A percentile compares a stretch with the other conserved stretches of the same genome.
phyloP scores from a whole-genome alignment of 805 yeast species.

The Metschnikowia sp. region DNA sequence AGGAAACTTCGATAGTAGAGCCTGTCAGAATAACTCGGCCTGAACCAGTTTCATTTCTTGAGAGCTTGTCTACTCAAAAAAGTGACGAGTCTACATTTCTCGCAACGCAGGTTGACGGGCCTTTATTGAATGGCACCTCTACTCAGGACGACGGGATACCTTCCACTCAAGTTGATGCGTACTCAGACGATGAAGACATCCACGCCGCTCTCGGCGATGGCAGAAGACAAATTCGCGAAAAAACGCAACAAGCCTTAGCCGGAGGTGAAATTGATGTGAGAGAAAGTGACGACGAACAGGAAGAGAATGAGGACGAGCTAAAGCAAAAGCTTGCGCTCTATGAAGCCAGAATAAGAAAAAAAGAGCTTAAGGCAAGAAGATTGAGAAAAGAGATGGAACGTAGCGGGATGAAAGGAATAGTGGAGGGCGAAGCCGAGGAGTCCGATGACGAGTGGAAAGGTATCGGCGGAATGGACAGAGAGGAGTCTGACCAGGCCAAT shows the following conservation, averaged over 20 bases:
- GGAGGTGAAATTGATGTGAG: slow-evolving; percentile 16
- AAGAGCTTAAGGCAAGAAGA: slow-evolving; percentile 32
- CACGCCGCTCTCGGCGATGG: slow-evolving; percentile 25
- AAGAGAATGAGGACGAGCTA: slow-evolving; percentile 24
- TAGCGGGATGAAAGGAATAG: slow-evolving; percentile 54
- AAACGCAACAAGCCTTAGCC: not conserved
- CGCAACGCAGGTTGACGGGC: slow-evolving; percentile 19
- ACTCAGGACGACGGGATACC: slow-evolving; percentile 7
- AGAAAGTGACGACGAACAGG: slow-evolving; percentile 21
- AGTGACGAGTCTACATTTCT: slow-evolving; percentile 12
- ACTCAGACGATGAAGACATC: slow-evolving; percentile 24
- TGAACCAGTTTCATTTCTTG: slow-evolving; percentile 23
- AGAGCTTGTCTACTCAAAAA: slow-evolving; percentile 15
- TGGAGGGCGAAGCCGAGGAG: slow-evolving; percentile 84
- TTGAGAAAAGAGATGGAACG: slow-evolving; percentile 52
- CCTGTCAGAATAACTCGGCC: not conserved
- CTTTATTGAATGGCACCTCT: slow-evolving; percentile 1
- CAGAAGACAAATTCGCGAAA: slow-evolving; percentile 18
- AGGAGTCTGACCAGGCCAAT: slow-evolving; percentile 54
- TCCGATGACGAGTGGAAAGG: slow-evolving; percentile 90
- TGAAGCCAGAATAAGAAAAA: slow-evolving; percentile 36
- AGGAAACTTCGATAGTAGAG: slow-evolving; percentile 6
- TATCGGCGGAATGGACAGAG: slow-evolving; percentile 70
- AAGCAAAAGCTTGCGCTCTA: slow-evolving; percentile 31
- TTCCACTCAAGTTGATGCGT: slow-evolving; percentile 10